These are phyloP conservation scores for Stemphylium beticola DNA, from an alignment of 2,329 filamentous ascomycete species.

Conservation along the genomic window DNA sequence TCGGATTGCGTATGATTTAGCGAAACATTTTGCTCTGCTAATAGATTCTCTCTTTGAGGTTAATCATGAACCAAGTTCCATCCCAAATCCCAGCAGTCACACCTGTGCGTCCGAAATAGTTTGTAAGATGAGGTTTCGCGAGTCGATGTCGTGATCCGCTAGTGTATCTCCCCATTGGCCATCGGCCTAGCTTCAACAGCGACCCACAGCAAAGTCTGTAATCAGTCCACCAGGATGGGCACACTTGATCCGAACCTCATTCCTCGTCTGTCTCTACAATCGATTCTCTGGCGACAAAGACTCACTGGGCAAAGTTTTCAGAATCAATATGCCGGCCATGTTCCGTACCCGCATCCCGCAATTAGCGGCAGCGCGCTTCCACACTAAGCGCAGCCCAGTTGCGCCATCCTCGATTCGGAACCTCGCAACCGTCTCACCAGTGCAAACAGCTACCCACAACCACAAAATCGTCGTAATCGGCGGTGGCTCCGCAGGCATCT, in stretches of 20 bases:
- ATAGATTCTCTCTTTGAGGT: too few relatives aligned
- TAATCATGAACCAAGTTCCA: too few relatives aligned
- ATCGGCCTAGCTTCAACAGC: neutral
- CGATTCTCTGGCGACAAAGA: neutral
- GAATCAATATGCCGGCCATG: neutral
- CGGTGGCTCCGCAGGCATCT: slow-evolving; percentile 69
- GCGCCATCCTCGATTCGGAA: slow-evolving; percentile 8
- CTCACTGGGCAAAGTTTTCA: neutral
- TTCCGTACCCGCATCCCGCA: slow-evolving; percentile 1
- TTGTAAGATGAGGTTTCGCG: slow-evolving; percentile 1
- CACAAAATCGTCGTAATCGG: slow-evolving; percentile 73
- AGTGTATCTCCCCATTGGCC: slow-evolving; percentile 1
- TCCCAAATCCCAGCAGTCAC: too few relatives aligned
- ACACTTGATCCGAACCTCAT: neutral
- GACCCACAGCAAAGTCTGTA: slow-evolving; percentile 8
- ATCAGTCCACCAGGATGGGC: slow-evolving; percentile 1
- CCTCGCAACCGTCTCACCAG: slow-evolving; percentile 38
- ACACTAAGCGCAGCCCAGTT: slow-evolving; percentile 1
- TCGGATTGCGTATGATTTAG: too few relatives aligned
- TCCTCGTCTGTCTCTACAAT: neutral
- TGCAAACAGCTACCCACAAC: slow-evolving; percentile 46
- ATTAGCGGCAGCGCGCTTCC: neutral
- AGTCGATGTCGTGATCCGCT: slow-evolving; percentile 4
- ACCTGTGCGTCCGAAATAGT: neutral
- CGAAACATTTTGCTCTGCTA: too few relatives aligned